Percentiles rank a stretch among this genome's conserved stretches.
Conservation (phyloP, 768 basidiomycete species). For the Xerocomellus chrysenteron region DNA sequence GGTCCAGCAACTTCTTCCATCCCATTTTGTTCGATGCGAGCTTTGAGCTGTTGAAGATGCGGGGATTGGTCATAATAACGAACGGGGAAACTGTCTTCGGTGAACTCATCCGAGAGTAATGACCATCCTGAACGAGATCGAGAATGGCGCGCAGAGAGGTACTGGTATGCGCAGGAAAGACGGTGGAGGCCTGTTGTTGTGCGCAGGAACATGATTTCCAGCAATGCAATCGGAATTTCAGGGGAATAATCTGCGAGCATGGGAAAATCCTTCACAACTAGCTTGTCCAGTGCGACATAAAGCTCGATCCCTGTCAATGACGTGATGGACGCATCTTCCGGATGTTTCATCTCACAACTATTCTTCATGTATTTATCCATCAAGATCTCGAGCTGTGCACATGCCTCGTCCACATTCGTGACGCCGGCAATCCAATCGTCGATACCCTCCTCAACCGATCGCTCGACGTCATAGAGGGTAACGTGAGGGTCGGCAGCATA, state of each 20-base stretch:
- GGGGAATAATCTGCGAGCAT: conserved; percentile 33
- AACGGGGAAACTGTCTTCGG: conserved; percentile 29
- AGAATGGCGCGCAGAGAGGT: conserved; percentile 34
- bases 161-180: conserved; percentile 22
- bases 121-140: conserved; percentile 22
- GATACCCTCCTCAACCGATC: conserved; percentile 28
- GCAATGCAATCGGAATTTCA: conserved; percentile 20
- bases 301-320: conserved; percentile 37
- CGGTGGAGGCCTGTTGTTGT: conserved; percentile 29
- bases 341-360: conserved; percentile 7
- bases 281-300: conserved; percentile 34
- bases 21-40: conserved; percentile 29
- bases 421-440: conserved; percentile 32
- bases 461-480: conserved; percentile 39
- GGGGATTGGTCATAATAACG: conserved; percentile 33
- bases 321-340: conserved; percentile 40
- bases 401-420: conserved; percentile 1
- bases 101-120: conserved; percentile 29
- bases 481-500: conserved; percentile 6
- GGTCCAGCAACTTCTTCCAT: conserved; percentile 9
- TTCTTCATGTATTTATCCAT: conserved; percentile 26
- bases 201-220: conserved; percentile 27
- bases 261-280: conserved; percentile 20
- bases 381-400: conserved; percentile 17
- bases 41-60: conserved; percentile 25